Evolutionary conservation across 768 basidiomycete species (phyloP).

Genomic region (Lentinula edodes): DNA sequence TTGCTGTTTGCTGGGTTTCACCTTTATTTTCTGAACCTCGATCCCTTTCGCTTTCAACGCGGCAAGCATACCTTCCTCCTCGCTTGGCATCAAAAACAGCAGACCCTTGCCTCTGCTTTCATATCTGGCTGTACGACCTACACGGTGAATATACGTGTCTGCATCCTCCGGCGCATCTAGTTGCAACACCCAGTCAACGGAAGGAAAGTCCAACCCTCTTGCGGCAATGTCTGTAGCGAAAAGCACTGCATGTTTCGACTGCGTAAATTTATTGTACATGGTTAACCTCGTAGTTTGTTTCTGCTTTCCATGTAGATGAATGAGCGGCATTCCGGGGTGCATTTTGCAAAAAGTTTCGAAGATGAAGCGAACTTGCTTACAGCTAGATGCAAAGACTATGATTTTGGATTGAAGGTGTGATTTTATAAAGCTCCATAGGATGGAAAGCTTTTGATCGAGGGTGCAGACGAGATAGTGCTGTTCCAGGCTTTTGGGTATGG

Average conservation of each 20-base stretch:
- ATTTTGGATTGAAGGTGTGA: slow-evolving; percentile 87
- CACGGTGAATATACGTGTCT: slow-evolving; percentile 96
- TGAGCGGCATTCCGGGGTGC: slow-evolving; percentile 90
- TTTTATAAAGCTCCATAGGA: slow-evolving; percentile 93
- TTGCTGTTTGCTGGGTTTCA: slow-evolving; percentile 81
- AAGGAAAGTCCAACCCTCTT: slow-evolving; percentile 92
- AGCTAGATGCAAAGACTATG: slow-evolving; percentile 90
- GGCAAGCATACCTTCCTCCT: slow-evolving; percentile 85
- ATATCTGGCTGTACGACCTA: slow-evolving; percentile 92
- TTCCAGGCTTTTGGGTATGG: slow-evolving; percentile 74
- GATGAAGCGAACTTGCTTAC: slow-evolving; percentile 96
- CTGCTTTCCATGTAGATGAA: slow-evolving; percentile 94
- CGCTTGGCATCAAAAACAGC: slow-evolving; percentile 80
- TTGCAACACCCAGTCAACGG: slow-evolving; percentile 96
- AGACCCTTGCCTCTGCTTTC: slow-evolving; percentile 85
- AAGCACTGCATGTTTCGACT: slow-evolving; percentile 76
- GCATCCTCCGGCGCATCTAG: slow-evolving; percentile 95
- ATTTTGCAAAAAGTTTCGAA: slow-evolving; percentile 95
- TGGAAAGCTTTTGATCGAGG: slow-evolving; percentile 84
- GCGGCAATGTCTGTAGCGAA: slow-evolving; percentile 97
- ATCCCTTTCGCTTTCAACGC: slow-evolving; percentile 71
- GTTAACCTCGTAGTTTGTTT: slow-evolving; percentile 86
- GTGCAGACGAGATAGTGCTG: slow-evolving; percentile 84
- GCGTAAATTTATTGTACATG: slow-evolving; percentile 81
- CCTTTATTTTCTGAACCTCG: slow-evolving; percentile 74